phyloP scores from a whole-genome alignment of 768 basidiomycete species.

The Coprinopsis cinerea region DNA sequence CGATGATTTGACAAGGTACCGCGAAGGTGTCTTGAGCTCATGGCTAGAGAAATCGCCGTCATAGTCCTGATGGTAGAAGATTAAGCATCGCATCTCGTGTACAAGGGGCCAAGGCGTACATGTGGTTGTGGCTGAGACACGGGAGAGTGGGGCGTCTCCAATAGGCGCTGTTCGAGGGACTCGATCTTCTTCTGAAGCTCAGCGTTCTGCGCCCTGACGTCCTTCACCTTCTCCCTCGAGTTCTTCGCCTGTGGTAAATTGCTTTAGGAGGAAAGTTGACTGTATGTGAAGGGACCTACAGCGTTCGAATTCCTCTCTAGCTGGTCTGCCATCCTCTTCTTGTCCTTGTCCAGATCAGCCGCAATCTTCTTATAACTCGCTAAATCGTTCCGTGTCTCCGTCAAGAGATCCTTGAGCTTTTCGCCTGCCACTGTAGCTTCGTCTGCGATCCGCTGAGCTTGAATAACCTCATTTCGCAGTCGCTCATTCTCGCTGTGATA shows the following conservation, averaged over 20 bases:
- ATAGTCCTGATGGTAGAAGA: conserved; percentile 17
- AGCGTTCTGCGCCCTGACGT: conserved; percentile 5
- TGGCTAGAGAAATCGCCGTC: conserved; percentile 20
- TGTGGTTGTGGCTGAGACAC: neutral
- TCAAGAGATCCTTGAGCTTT: conserved; percentile 20
- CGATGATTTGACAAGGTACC: neutral
- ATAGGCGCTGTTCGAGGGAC: neutral
- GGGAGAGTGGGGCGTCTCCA: conserved; percentile 4
- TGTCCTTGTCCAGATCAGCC: conserved; percentile 23
- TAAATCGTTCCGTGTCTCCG: conserved; percentile 14
- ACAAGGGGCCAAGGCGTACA: neutral
- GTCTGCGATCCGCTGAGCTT: conserved; percentile 17
- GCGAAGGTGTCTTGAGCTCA: conserved; percentile 9
- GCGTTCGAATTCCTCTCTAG: conserved; percentile 24
- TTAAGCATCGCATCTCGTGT: conserved; percentile 1
- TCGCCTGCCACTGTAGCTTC: conserved; percentile 24
- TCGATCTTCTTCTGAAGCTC: neutral
- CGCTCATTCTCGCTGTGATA: conserved; percentile 14
- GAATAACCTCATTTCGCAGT: conserved; percentile 18
- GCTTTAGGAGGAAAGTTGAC: neutral
- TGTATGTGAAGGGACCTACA: conserved; percentile 16
- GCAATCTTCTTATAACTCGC: conserved; percentile 16
- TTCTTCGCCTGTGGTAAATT: conserved; percentile 1
- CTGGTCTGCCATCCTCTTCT: conserved; percentile 23
- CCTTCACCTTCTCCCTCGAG: conserved; percentile 15